Base-by-base conservation (phyloP, 345 rosid species). In the Syzygium jambos region DNA sequence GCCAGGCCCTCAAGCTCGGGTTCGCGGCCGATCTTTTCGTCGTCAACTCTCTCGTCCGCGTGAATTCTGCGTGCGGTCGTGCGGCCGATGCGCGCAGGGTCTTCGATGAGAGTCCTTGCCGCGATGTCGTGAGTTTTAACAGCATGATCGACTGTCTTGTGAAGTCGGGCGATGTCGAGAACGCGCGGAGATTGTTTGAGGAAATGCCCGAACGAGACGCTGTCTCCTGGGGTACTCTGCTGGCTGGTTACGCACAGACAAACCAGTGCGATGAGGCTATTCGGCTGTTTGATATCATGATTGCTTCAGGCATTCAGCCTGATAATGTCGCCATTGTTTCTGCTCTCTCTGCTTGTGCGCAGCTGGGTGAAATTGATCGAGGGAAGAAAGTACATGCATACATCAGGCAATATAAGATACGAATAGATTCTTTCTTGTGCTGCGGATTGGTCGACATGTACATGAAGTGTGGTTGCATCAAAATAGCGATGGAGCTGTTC, bases 271-370 rank as follows among this genome's bases (percentile, higher is more conserved):
- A 88, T 78, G 93, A 94, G 87, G 95, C 96, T 7, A 90, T 95
- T 83, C 86, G 85, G 3, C 85, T 96, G 57, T 95, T 95, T 52
- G 21, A 89, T 85, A 87, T 78, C n/a, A 93, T 95, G 96, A 88
- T 92, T 85, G 91, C 15, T 88, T 90, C 84, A 10, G 90, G 88
- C 41, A 11, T 93, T 43, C 88, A 52, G 83, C 96, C 95, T 6
- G 95, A 95, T 59, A 93, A 94, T 56, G 51, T 92, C 4, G 93
- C 96, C 2, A 87, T 96, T 88, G 96, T 95, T 52, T 93, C 98
- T n/a, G 92, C 93, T 87, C 96, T 96, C 49, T 96, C 98, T 52
- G 98, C 98, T 86, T 95, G 98, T 89, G 96, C 96, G 3, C 95
- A 91, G 52, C 88, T 93, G 51, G 97, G 98, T 29, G 93, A 93